Percentiles rank a stretch among this genome's conserved stretches.
phyloP scores from a whole-genome alignment of 768 basidiomycete species.

The Boletus edulis region DNA sequence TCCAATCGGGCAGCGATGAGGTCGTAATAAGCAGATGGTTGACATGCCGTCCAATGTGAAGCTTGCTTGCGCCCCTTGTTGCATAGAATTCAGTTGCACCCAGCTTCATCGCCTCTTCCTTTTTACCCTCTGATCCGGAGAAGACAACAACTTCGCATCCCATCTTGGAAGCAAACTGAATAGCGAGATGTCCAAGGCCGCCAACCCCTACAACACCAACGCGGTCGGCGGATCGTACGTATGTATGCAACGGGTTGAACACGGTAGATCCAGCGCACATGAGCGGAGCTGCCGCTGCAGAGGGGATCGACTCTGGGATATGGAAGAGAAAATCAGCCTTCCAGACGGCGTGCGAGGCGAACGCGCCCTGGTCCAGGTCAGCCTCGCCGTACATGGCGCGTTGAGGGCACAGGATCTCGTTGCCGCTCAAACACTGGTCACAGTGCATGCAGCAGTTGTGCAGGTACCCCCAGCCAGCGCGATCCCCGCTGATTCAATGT shows the following conservation, averaged over 20 bases:
- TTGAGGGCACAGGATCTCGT: conserved; percentile 28
- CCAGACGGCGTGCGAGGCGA: conserved; percentile 36
- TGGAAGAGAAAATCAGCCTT: conserved; percentile 35
- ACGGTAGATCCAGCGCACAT: conserved; percentile 38
- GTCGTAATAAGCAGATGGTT: conserved; percentile 34
- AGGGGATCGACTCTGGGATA: conserved; percentile 31
- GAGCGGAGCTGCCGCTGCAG: conserved; percentile 33
- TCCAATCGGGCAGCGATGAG: conserved; percentile 29
- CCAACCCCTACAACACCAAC: conserved; percentile 36
- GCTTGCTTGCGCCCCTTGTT: conserved; percentile 23
- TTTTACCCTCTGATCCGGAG: conserved; percentile 33
- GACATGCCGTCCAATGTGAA: conserved; percentile 28
- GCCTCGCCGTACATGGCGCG: conserved; percentile 24
- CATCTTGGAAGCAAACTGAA: conserved; percentile 28
- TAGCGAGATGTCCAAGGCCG: conserved; percentile 26
- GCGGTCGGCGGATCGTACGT: conserved; percentile 30
- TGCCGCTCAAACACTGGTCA: conserved; percentile 32
- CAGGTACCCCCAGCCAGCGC: conserved; percentile 31
- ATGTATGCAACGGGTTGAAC: conserved; percentile 27
- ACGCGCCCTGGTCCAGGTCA: conserved; percentile 34
- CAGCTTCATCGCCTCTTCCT: conserved; percentile 29
- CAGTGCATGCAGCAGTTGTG: conserved; percentile 34
- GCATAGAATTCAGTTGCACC: conserved; percentile 38
- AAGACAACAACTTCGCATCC: conserved; percentile 38
- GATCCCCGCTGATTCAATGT: conserved; percentile 6